Evolutionary conservation across 345 rosid genomes (phyloP).

Genomic region (Alliaria petiolata): DNA sequence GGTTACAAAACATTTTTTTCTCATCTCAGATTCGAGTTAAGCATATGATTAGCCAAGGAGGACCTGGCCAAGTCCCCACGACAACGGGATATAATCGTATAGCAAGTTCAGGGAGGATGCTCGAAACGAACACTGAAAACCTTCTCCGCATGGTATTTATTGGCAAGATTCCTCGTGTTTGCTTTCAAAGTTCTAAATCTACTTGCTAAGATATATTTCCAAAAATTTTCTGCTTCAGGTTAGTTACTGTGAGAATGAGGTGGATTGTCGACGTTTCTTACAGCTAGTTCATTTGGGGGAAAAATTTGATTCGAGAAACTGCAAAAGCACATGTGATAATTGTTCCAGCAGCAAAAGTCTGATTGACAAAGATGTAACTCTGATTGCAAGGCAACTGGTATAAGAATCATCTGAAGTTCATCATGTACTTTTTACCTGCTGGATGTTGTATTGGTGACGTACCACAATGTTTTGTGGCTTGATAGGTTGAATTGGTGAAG

Average conservation of each 20-base stretch:
- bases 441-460: neutral
- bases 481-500: slow-evolving; percentile 84
- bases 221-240: slow-evolving; percentile 53
- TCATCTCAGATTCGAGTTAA: slow-evolving; percentile 67
- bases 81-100: slow-evolving; percentile 53
- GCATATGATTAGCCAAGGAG: slow-evolving; percentile 91
- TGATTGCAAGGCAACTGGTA: slow-evolving; percentile 82
- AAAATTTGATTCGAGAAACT: slow-evolving; percentile 63
- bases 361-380: slow-evolving; percentile 81
- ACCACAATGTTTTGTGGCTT: slow-evolving; percentile 7
- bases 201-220: slow-evolving; percentile 2
- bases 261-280: slow-evolving; percentile 84
- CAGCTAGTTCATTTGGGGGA: slow-evolving; percentile 93
- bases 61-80: slow-evolving; percentile 61
- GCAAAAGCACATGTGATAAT: slow-evolving; percentile 80
- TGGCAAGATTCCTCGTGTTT: neutral
- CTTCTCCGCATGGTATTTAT: slow-evolving; percentile 75
- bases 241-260: slow-evolving; percentile 87
- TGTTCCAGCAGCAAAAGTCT: slow-evolving; percentile 57
- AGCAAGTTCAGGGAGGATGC: slow-evolving; percentile 62
- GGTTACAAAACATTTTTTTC: slow-evolving; percentile 25
- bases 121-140: slow-evolving; percentile 86
- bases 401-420: slow-evolving; percentile 8
- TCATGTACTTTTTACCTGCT: neutral
- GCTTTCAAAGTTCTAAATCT: neutral